Percentiles rank a stretch among this genome's conserved stretches.
Conservation (phyloP, 1,284 basidiomycete species). For the Grifola frondosa region DNA sequence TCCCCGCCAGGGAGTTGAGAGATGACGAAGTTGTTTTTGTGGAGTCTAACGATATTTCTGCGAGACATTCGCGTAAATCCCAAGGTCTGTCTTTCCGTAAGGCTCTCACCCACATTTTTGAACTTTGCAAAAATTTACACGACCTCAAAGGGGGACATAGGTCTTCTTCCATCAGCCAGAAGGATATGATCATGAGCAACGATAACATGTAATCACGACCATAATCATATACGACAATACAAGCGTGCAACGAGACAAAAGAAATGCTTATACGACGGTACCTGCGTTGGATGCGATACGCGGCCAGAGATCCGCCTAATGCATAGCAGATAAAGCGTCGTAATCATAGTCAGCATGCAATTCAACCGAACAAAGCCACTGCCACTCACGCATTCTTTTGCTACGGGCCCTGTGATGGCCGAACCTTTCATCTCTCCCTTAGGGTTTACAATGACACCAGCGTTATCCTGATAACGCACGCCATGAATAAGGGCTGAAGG, state of each 20-base stretch:
- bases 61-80: no score
- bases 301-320: constrained; percentile 95
- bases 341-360: neutral
- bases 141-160: no score
- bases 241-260: constrained; percentile 22
- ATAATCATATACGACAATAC: constrained; percentile 26
- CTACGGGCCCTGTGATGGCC: constrained; percentile 96
- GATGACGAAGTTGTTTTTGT: neutral
- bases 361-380: neutral
- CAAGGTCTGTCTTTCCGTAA: no score
- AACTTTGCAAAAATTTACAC: no score
- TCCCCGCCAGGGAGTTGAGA: constrained; percentile 35
- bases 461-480: constrained; percentile 70
- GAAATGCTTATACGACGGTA: constrained; percentile 79
- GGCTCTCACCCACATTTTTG: no score
- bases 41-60: constrained; percentile 1
- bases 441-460: constrained; percentile 96
- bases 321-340: neutral
- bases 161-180: neutral
- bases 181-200: constrained; percentile 15
- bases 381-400: constrained; percentile 88
- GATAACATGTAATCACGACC: constrained; percentile 17
- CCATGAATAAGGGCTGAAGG: neutral
- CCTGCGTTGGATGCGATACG: constrained; percentile 99
- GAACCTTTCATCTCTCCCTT: constrained; percentile 99